Evolutionary conservation across 345 rosid genomes (phyloP), one percentile per base, ranked within the genome.

Genomic region (Murraya paniculata): DNA sequence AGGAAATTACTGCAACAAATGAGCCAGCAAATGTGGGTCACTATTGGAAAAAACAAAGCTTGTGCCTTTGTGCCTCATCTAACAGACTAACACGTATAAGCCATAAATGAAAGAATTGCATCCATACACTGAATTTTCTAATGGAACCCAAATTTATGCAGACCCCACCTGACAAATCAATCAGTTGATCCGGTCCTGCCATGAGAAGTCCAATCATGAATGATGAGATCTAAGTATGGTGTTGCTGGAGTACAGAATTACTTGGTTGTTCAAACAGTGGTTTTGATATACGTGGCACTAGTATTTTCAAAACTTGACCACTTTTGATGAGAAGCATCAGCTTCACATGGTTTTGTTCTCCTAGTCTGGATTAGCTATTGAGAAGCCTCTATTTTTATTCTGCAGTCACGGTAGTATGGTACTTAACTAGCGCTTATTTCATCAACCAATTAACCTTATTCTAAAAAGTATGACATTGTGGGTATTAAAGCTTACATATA

Each of bases 261-360:
- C 13, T 21, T 22, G 31, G 48, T 64, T 22, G 22, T 41, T 61
- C 60, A 48, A 28, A 65, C 27, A 24, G 53, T 60, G 21, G 68
- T 11, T 74, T 67, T 33, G 30, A 21, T 62, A 53, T 55, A 9
- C 25, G 68, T 79, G 64, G 57, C 78, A 28, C 2, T 19, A 6
- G 50, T 64, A 0, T 9, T 38, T 73, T 59, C 14, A 2, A 38
- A 28, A 28, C 68, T 27, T 8, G 38, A 39, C 65, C 13, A 58
- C 48, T 79, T 27, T 55, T 57, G 61, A 27, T 22, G 41, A 73
- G 55, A 70, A 73, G 72, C 77, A 82, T 78, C 72, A 22, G 45
- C 24, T 72, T 74, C 88, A 85, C 85, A 81, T 81, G 86, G 64
- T 77, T 67, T 68, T 73, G 73, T 85, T 81, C 89, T 77, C 39